A percentile compares a stretch with the other conserved stretches of the same genome.
These are phyloP conservation scores for Colletotrichum cereale DNA, from an alignment of 2,329 filamentous ascomycete species.

Conservation along the genomic window DNA sequence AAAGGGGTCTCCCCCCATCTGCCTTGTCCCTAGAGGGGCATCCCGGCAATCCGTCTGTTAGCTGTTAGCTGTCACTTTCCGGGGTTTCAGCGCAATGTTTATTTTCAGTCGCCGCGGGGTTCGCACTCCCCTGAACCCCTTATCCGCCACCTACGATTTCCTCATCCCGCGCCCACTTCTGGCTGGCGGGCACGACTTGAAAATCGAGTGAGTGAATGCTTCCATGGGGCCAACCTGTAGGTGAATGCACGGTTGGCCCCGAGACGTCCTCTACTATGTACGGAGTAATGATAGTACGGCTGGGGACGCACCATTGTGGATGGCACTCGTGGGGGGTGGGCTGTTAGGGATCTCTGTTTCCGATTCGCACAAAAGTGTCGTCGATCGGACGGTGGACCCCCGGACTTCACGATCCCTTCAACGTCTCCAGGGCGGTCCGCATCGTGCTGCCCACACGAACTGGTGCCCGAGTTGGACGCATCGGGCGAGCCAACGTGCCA, in stretches of 20 bases:
- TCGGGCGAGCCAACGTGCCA: slow-evolving; percentile 34
- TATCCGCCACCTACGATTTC: not conserved
- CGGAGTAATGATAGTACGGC: not conserved
- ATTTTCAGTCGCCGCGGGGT: not conserved
- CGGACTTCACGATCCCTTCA: slow-evolving; percentile 36
- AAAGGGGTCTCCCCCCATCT: not conserved
- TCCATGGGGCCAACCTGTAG: not conserved
- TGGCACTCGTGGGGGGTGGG: no score
- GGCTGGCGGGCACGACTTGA: not conserved
- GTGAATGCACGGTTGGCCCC: not conserved
- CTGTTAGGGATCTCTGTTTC: slow-evolving; percentile 17
- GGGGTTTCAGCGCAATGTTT: not conserved
- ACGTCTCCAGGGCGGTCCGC: slow-evolving; percentile 26
- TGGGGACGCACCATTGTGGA: not conserved
- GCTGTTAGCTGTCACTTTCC: not conserved
- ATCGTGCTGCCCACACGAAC: slow-evolving; percentile 25
- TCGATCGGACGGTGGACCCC: slow-evolving; percentile 32
- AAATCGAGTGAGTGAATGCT: not conserved
- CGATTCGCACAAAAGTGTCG: slow-evolving; percentile 28
- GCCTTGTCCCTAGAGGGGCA: not conserved
- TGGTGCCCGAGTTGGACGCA: slow-evolving; percentile 29
- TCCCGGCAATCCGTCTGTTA: not conserved
- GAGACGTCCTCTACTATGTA: no score
- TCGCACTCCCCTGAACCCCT: not conserved
- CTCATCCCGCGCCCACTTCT: not conserved